phyloP scores from a whole-genome alignment of 495 filamentous ascomycete species.

The Lophiostoma macrostomum region DNA sequence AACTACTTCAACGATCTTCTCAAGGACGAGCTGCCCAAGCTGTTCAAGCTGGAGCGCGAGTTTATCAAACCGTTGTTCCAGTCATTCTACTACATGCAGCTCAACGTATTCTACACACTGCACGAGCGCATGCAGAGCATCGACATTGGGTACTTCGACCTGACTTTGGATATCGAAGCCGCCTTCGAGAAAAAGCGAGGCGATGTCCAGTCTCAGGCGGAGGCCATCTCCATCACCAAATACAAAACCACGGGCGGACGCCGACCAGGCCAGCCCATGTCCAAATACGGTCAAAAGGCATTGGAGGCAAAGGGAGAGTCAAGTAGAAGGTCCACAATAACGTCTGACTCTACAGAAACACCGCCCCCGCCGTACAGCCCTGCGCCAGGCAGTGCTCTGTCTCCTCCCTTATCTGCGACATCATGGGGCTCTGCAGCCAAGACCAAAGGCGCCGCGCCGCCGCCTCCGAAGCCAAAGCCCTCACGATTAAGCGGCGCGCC shows the following conservation, averaged over 20 bases:
- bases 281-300: conserved; percentile 42
- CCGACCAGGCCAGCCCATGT: conserved; percentile 54
- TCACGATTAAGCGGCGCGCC: conserved; percentile 64
- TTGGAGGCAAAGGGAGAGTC: conserved; percentile 35
- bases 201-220: conserved; percentile 75
- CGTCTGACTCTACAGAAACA: conserved; percentile 50
- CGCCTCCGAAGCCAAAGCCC: conserved; percentile 90
- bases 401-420: conserved; percentile 41
- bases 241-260: conserved; percentile 80
- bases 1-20: conserved; percentile 96
- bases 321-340: conserved; percentile 43
- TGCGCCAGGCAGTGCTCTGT: conserved; percentile 29
- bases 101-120: conserved; percentile 98
- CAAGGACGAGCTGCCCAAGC: conserved; percentile 89
- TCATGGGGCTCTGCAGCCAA: conserved; percentile 64
- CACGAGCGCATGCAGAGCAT: conserved; percentile 97
- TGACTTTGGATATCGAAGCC: conserved; percentile 83
- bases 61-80: conserved; percentile 98
- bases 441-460: conserved; percentile 77
- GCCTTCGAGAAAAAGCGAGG: conserved; percentile 86
- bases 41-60: conserved; percentile 89
- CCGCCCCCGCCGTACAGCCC: conserved; percentile 69
- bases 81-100: conserved; percentile 99
- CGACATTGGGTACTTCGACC: conserved; percentile 96
- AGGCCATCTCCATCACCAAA: conserved; percentile 76